Evolutionary conservation across 257 asterid genomes (phyloP).

Genomic region (Jaltomata sinuosa): DNA sequence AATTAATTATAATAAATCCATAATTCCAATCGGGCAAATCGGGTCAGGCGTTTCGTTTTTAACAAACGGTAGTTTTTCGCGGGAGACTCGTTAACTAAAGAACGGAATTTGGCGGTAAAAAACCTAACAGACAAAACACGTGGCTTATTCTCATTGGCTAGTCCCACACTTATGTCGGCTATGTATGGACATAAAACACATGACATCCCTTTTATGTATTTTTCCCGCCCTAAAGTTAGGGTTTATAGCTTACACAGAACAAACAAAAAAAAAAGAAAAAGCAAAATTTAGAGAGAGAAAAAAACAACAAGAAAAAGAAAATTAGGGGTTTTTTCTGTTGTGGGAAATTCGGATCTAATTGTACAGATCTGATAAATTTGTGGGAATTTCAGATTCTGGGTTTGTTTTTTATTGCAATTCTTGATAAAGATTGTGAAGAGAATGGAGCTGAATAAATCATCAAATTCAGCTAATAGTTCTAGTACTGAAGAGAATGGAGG

Average conservation of each 20-base stretch:
- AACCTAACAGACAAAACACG: not conserved
- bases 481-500: not conserved
- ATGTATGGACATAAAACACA: not conserved
- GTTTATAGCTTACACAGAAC: not conserved
- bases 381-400: not conserved
- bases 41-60: not conserved
- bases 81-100: not conserved
- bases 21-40: not conserved
- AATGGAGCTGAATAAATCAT: not conserved
- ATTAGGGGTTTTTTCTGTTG: not conserved
- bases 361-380: not conserved
- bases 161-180: not conserved
- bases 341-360: not conserved
- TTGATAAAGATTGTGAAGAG: not conserved
- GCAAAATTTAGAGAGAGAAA: not conserved
- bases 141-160: not conserved
- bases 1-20: too few species aligned
- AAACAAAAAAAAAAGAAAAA: not conserved
- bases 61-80: not conserved
- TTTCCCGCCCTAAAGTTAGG: constrained; percentile 5
- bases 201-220: not conserved
- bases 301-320: not conserved
- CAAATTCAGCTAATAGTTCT: not conserved
- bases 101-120: not conserved
- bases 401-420: not conserved